Conservation (phyloP, 345 rosid species). For the Aquilaria yunnanensis region DNA sequence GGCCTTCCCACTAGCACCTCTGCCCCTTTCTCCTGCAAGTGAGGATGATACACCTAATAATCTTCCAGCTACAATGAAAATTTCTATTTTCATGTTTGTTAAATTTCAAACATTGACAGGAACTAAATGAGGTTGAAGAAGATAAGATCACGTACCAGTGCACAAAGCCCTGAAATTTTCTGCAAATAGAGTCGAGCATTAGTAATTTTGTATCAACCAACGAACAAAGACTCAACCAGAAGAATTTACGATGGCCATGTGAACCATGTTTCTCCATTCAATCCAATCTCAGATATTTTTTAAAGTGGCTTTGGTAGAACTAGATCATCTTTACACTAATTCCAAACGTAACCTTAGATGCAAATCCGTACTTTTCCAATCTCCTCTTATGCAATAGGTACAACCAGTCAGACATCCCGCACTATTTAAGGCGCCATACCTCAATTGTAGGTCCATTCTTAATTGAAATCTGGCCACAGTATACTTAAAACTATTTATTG, state of each 20-base stretch:
- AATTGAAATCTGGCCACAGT: too few species aligned
- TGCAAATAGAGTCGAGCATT: slow-evolving; percentile 32
- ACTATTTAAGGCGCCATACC: too few species aligned
- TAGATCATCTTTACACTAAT: too few species aligned
- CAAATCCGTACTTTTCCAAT: too few species aligned
- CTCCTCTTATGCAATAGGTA: too few species aligned
- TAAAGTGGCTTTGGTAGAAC: too few species aligned
- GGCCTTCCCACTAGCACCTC: slow-evolving; percentile 47
- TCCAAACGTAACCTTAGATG: too few species aligned
- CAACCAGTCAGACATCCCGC: too few species aligned
- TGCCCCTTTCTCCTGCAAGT: slow-evolving; percentile 64
- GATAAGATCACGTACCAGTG: slow-evolving; percentile 56
- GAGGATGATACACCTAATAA: neutral
- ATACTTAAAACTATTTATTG: too few species aligned
- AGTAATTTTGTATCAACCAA: slow-evolving; percentile 9
- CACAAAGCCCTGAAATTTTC: slow-evolving; percentile 96
- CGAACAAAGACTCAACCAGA: neutral
- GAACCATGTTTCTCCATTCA: too few species aligned
- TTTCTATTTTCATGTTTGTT: neutral
- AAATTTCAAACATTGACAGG: neutral
- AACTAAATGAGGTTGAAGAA: neutral
- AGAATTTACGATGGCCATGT: neutral
- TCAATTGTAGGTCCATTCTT: too few species aligned
- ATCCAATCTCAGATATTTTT: too few species aligned
- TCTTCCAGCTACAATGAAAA: neutral